Conservation (phyloP, 768 basidiomycete species). For the Fistulinella prunicolor region DNA sequence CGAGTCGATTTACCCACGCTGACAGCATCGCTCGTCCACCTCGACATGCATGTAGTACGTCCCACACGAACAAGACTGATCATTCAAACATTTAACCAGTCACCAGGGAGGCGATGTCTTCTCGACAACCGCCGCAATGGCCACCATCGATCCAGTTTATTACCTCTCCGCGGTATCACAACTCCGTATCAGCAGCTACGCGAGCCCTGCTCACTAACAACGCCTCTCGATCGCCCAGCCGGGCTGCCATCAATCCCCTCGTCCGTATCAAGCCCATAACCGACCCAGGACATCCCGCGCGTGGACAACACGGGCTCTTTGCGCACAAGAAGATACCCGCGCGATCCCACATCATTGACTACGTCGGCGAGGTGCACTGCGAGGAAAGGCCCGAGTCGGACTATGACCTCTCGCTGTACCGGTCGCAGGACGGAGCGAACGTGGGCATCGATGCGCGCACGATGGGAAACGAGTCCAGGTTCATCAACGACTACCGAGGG, state of each 20-base stretch:
- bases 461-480: conserved; percentile 85
- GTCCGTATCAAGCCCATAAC: conserved; percentile 60
- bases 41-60: background rate
- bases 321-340: conserved; percentile 67
- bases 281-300: conserved; percentile 64
- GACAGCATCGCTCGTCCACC: background rate
- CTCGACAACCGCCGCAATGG: conserved; percentile 41
- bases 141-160: conserved; percentile 57
- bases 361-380: conserved; percentile 81
- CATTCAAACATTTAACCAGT: too few species aligned
- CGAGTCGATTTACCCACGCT: conserved; percentile 29
- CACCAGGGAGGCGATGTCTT: too few species aligned
- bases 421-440: conserved; percentile 50
- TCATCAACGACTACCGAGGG: conserved; percentile 89
- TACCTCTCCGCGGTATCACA: conserved; percentile 48
- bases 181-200: conserved; percentile 48
- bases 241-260: conserved; percentile 26
- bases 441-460: conserved; percentile 75
- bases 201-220: conserved; percentile 38
- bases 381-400: conserved; percentile 72
- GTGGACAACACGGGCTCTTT: conserved; percentile 79
- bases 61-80: background rate
- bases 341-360: conserved; percentile 70
- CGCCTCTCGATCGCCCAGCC: background rate
- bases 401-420: conserved; percentile 84